Base-by-base conservation (phyloP, 768 basidiomycete genomes). In the Kwoniella dejecticola region DNA sequence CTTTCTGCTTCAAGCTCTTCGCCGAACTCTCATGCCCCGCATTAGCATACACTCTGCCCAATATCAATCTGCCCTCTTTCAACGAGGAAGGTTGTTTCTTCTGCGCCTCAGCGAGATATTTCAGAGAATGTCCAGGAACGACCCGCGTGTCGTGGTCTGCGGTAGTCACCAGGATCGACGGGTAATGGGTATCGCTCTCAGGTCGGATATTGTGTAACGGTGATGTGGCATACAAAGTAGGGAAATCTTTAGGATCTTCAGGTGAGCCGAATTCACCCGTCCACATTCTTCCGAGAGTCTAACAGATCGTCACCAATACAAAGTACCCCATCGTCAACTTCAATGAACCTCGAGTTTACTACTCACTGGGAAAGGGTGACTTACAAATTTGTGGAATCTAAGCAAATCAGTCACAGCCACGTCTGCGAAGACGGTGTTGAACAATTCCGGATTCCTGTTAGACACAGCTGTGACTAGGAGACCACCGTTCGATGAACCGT, bases 401-500 rank as follows among this genome's bases (percentile, higher is more conserved):
- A 50, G 19, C 19, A 57, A 41, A 45, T 62, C 61, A 8, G 48
- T 41, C 11, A 62, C 36, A 0, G 52, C 53, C 1, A 62, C 61
- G 42, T 62, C 61, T 1, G 52, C 47, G 27, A 55, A 55, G 8
- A 57, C 61, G 11, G 61, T 50, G 11, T 46, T 47, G 26, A 46
- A 62, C 38, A 62, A 31, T 27, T 58, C 47, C 7, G 62, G 62
- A 57, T 31, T 24, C 7, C 62, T 44, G 10, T 57, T 63, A 24
- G 47, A 44, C 31, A 36, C 30, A n/a, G 62, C 62, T 4, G 55
- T 36, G 1, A 63, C 62, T 30, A 63, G 21, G 33, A 58, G 23
- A 17, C 62, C 62, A 42, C 62, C 62, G 33, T 63, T 63, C n/a
- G 62, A 63, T 15, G 49, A 36, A 38, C 62, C 62, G 41, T 63